These are phyloP conservation scores for Nicotiana sylvestris DNA, from an alignment of 257 asterid species.

Conservation along the genomic window DNA sequence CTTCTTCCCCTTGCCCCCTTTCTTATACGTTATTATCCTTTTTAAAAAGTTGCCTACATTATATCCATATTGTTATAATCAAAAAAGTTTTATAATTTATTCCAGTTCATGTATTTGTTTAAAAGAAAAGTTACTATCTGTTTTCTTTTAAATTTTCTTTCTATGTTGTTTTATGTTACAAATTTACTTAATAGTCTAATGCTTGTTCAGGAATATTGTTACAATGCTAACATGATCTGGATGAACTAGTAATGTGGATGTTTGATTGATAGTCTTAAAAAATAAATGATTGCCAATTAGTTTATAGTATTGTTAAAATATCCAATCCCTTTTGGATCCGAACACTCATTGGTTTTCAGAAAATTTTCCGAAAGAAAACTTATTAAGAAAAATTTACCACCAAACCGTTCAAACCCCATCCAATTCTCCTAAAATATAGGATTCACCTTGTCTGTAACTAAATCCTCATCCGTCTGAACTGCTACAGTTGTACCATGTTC, in stretches of 20 bases:
- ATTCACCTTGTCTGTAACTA: not conserved
- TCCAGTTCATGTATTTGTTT: not conserved
- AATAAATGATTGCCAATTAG: not conserved
- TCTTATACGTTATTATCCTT: not conserved
- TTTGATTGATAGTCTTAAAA: not conserved
- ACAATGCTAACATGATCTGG: not conserved
- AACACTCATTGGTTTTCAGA: not conserved
- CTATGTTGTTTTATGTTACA: not conserved
- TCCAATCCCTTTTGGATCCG: not conserved
- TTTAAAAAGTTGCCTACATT: not conserved
- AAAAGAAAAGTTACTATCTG: not conserved
- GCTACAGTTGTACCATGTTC: not conserved
- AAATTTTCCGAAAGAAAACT: not conserved
- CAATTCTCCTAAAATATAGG: not conserved
- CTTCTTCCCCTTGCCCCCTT: not conserved
- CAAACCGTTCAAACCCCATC: not conserved
- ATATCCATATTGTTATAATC: not conserved
- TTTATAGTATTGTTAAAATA: not conserved
- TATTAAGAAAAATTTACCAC: not conserved
- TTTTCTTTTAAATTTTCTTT: not conserved
- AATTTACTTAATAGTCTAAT: not conserved
- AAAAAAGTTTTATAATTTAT: not conserved
- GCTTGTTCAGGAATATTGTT: not conserved
- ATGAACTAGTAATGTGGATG: conserved; percentile 5
- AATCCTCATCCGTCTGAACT: conserved; percentile 3